Evolutionary conservation across 257 asterid genomes (phyloP).

Genomic region (Plantago elongata): DNA sequence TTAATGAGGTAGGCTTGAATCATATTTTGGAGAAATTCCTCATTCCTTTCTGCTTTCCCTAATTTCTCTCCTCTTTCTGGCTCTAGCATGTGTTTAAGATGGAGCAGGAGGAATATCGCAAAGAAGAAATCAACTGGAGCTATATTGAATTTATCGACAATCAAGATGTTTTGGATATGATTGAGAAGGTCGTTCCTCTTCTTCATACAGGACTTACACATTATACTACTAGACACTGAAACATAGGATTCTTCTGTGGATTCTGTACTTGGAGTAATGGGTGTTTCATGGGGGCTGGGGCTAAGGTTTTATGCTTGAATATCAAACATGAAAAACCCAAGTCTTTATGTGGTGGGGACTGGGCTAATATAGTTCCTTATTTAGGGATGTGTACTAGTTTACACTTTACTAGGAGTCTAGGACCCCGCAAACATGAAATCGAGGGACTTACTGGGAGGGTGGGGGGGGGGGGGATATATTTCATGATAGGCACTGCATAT

Average conservation of each 20-base stretch:
- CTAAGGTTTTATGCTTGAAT: no score
- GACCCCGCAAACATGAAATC: no score
- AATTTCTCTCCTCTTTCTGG: conserved; percentile 20
- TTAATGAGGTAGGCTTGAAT: conserved; percentile 72
- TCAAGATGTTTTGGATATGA: conserved; percentile 96
- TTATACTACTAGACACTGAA: neutral
- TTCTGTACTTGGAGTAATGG: neutral
- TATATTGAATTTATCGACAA: conserved; percentile 97
- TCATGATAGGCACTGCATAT: no score
- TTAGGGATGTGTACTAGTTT: no score
- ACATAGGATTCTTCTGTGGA: conserved; percentile 6
- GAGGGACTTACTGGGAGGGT: no score
- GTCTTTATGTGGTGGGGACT: no score
- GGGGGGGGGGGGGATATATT: no score
- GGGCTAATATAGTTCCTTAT: no score
- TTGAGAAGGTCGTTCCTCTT: conserved; percentile 68
- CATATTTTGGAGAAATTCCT: neutral
- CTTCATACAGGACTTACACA: conserved; percentile 3
- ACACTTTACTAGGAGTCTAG: no score
- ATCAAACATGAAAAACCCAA: no score
- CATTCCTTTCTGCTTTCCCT: conserved; percentile 14
- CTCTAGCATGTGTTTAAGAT: conserved; percentile 97
- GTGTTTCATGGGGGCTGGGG: no score
- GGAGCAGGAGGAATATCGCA: conserved; percentile 99
- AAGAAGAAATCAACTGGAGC: conserved; percentile 94